Evolutionary conservation across 2,329 filamentous ascomycete species (phyloP).

Genomic region (Neonectria coccinea): DNA sequence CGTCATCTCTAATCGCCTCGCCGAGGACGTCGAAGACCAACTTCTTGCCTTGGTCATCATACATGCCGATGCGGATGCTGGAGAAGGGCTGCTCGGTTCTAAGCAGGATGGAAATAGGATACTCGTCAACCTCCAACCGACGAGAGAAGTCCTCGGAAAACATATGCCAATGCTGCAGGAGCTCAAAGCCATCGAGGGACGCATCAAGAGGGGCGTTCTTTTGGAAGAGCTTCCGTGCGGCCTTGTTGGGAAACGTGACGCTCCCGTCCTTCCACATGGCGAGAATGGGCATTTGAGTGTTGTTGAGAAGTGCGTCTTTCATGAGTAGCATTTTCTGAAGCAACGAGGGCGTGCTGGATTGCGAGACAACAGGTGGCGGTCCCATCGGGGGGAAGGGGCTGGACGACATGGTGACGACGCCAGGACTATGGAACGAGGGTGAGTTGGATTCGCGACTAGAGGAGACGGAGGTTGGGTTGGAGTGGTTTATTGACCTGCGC

Average conservation of each 20-base stretch:
- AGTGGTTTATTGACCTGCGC: constrained; percentile 57
- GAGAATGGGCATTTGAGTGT: constrained; percentile 78
- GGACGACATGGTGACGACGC: constrained; percentile 63
- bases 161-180: constrained; percentile 70
- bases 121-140: constrained; percentile 68
- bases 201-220: constrained; percentile 55
- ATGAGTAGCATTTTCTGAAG: constrained; percentile 79
- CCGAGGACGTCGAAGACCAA: constrained; percentile 74
- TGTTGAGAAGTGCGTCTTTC: constrained; percentile 82
- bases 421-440: constrained; percentile 63
- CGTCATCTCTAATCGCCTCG: constrained; percentile 74
- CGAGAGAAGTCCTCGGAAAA: constrained; percentile 76
- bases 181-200: constrained; percentile 62
- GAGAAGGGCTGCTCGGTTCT: constrained; percentile 70
- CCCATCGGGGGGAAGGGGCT: constrained; percentile 75
- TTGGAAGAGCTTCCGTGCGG: constrained; percentile 66
- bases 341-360: constrained; percentile 71
- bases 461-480: constrained; percentile 59
- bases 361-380: constrained; percentile 67
- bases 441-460: constrained; percentile 63
- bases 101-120: constrained; percentile 74
- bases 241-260: constrained; percentile 79
- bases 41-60: constrained; percentile 63
- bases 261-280: constrained; percentile 86
- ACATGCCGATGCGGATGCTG: constrained; percentile 72